phyloP scores from a whole-genome alignment of 2,329 filamentous ascomycete genomes.

The Beauveria pseudobassiana region DNA sequence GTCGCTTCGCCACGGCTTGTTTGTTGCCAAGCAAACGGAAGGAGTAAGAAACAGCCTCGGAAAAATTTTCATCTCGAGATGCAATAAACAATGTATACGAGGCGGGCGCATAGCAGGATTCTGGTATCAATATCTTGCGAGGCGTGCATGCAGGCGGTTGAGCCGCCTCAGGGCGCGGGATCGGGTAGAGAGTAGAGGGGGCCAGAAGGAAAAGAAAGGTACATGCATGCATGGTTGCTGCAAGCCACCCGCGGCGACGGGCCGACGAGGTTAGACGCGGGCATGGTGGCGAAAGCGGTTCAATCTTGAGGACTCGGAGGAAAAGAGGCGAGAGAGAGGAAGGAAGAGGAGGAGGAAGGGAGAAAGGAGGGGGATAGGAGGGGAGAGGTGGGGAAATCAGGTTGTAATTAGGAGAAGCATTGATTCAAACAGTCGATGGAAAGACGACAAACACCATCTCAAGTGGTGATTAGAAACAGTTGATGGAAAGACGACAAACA shows the following conservation, averaged over 20 bases:
- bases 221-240: background rate
- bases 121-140: conserved; percentile 4
- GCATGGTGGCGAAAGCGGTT: background rate
- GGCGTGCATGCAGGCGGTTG: background rate
- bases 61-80: background rate
- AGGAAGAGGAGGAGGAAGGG: background rate
- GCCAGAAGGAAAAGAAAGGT: too few species aligned
- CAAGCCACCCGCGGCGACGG: conserved; percentile 7
- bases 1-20: conserved; percentile 7
- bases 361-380: background rate
- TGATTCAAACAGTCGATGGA: background rate
- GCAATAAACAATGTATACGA: background rate
- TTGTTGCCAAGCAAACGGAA: conserved; percentile 5
- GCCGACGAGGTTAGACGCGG: conserved; percentile 6
- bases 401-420: background rate
- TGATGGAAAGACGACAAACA: too few species aligned
- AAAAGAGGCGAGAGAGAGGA: background rate
- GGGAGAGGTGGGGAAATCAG: background rate
- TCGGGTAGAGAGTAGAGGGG: background rate
- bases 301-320: background rate
- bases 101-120: background rate
- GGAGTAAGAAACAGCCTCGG: background rate
- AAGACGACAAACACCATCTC: background rate
- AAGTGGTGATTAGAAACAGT: too few species aligned
- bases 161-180: background rate